Percentiles rank a stretch among this genome's conserved stretches.
These are phyloP conservation scores for Boletus coccyginus DNA, from an alignment of 768 basidiomycete species.

Conservation along the genomic window DNA sequence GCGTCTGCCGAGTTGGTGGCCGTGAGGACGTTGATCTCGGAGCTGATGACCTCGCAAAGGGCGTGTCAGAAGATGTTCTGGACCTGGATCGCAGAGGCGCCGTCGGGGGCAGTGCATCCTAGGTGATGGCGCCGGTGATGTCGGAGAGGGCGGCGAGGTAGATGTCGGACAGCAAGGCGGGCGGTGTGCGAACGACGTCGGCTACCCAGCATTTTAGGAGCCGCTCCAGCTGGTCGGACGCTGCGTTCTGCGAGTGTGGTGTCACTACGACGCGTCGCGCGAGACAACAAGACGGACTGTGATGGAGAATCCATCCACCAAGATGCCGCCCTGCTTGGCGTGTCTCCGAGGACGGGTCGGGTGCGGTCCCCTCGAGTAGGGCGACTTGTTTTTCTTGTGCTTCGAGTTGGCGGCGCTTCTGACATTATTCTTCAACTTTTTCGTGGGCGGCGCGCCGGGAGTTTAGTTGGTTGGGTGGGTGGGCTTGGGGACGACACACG, in stretches of 20 bases:
- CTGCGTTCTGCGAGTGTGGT: conserved; percentile 79
- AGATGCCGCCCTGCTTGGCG: conserved; percentile 49
- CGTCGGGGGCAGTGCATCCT: conserved; percentile 40
- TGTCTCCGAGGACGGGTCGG: conserved; percentile 34
- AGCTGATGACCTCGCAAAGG: conserved; percentile 67
- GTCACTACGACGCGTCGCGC: not conserved
- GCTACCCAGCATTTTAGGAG: conserved; percentile 87
- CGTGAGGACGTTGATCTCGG: conserved; percentile 81
- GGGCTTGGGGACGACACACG: conserved; percentile 40
- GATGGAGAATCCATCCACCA: conserved; percentile 87
- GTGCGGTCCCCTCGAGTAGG: conserved; percentile 60
- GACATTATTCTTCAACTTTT: conserved; percentile 86
- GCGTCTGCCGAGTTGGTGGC: conserved; percentile 85
- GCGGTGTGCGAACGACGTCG: no score
- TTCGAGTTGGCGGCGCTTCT: conserved; percentile 68
- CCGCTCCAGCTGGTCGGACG: conserved; percentile 78
- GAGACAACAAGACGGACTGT: conserved; percentile 45
- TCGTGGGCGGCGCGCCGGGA: conserved; percentile 75
- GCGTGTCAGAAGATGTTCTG: conserved; percentile 81
- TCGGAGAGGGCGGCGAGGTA: conserved; percentile 60
- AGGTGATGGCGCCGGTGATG: conserved; percentile 42
- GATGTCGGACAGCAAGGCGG: conserved; percentile 48
- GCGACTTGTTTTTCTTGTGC: conserved; percentile 85
- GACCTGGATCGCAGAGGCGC: conserved; percentile 63
- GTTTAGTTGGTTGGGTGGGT: not conserved